A percentile compares a stretch with the other conserved stretches of the same genome.
Conservation (phyloP, 176 grass and related monocot genomes). For the sorghum (Sorghum bicolor) region Sorghum_bicolor_NCBIv3 NC_012876.2:63628501-63629000, state of each 20-base stretch:
- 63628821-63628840: no score
- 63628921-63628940: no score
- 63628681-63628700: conserved; percentile 1
- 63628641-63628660: not conserved
- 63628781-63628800: not conserved
- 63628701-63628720: not conserved
- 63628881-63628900: no score
- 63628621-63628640: not conserved
- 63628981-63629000: no score
- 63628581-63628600: not conserved
- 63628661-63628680: not conserved
- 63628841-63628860: no score
- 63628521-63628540: conserved; percentile 10
- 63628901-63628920: no score
- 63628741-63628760: conserved; percentile 1
- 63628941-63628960: no score
- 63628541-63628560: not conserved
- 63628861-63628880: no score
- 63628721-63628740: not conserved
- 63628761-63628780: not conserved
- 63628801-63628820: not conserved
- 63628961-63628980: no score
- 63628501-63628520: not conserved
- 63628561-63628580: not conserved
- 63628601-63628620: conserved; percentile 7